Evolutionary conservation across 768 basidiomycete species (phyloP).

Genomic region (Phaeotremella fagi): DNA sequence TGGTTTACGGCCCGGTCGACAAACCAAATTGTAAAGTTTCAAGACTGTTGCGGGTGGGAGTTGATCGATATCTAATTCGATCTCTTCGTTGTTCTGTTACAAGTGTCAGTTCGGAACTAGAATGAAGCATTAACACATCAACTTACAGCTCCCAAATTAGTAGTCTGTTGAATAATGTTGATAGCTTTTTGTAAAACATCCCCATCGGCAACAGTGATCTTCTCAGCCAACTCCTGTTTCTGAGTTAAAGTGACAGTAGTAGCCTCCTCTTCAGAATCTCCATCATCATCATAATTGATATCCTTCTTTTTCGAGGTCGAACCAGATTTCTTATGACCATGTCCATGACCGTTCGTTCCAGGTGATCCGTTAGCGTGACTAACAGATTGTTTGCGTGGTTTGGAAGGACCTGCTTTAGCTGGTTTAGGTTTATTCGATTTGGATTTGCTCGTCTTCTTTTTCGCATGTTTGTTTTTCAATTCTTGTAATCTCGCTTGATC

Average conservation of each 20-base stretch:
- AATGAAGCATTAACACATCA: no score
- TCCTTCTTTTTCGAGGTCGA: constrained; percentile 40
- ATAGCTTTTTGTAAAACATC: constrained; percentile 82
- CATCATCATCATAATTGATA: constrained; percentile 25
- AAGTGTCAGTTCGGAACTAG: no score
- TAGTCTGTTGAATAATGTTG: constrained; percentile 89
- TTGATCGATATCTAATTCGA: constrained; percentile 94
- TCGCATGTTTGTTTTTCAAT: constrained; percentile 8
- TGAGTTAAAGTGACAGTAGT: constrained; percentile 74
- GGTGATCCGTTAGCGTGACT: constrained; percentile 19
- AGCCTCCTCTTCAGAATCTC: constrained; percentile 27
- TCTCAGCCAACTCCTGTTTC: constrained; percentile 97
- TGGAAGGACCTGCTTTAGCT: constrained; percentile 15
- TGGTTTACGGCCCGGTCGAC: constrained; percentile 46
- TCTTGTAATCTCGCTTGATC: constrained; percentile 9
- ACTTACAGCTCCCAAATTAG: constrained; percentile 87
- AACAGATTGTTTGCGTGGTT: constrained; percentile 27
- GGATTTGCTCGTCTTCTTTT: constrained; percentile 1
- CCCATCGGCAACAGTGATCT: constrained; percentile 80
- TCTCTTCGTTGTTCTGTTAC: constrained; percentile 64
- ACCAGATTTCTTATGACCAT: constrained; percentile 32
- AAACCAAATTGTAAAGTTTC: constrained; percentile 91
- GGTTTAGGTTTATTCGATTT: constrained; percentile 10
- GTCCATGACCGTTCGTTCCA: constrained; percentile 25
- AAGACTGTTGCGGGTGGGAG: constrained; percentile 80